Base-by-base conservation (phyloP, 768 basidiomycete species). In the Udeniomyces megalosporus region DNA sequence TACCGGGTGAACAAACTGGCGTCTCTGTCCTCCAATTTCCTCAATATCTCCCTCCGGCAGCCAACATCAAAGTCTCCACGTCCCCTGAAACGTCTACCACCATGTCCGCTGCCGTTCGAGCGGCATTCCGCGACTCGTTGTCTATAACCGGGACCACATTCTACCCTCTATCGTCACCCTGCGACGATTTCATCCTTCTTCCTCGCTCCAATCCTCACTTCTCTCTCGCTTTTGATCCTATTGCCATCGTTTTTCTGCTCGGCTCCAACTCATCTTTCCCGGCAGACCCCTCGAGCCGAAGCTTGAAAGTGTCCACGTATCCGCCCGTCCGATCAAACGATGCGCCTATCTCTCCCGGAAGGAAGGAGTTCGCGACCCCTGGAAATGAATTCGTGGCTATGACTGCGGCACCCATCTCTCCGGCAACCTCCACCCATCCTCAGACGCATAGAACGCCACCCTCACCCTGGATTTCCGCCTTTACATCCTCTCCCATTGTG, bases 111-210 rank as follows among this genome's bases (percentile, higher is more conserved):
- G 38, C 61, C 4, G 77, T 82, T 24, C 78, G 84, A 46, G 73
- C 79, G 31, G 84, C 84, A 0, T 85, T 86, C 77, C 76, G 80
- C 45, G 76, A 80, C 48, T 84, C 84, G 7, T 65, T 77, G 54
- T 61, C 68, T 7, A 72, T 74, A 0, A 70, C 73, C 1, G 74
- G 74, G 15, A 67, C 78, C 0, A 80, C 78, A 58, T 80, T 81
- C 65, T 88, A 87, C 68, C 74, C 77, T 15, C 80, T 82, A 0
- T 69, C 73, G 10, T 79, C 81, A 0, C 74, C 80, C 0, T 78
- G 83, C 8, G 86, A 90, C 69, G 89, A 95, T 69, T 89, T 85
- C 71, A 71, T 85, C 22, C 78, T 90, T 22, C 70, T 88, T n/a
- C 84, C 89, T 1, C 78, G 79, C 51, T 74, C 77, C 10, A 84